Base-by-base conservation (phyloP, 2,329 filamentous ascomycete species). In the Arthrobotrys megalospora region DNA sequence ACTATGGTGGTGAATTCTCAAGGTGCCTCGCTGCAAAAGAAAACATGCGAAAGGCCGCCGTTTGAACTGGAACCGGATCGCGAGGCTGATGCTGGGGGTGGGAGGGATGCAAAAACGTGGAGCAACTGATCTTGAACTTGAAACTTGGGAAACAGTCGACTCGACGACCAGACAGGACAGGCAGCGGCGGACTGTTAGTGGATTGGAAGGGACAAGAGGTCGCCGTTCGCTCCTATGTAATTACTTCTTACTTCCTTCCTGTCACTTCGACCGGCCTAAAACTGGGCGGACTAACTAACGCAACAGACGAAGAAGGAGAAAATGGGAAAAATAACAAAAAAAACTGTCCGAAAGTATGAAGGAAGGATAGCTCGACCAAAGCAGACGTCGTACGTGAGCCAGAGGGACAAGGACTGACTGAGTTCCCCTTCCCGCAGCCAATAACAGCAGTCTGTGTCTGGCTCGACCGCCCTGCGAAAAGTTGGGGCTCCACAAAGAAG, bases 401-500 rank as follows among this genome's bases (percentile, higher is more conserved):
- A 53, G 24, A 52, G 32, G 24, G 16, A 32, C 48, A 50, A 55
- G 28, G 36, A 8, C 4, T n/a, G 48, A 24, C 47, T 34, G 41
- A 53, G 28, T 60, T 60, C 48, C 63, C 65, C 65, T 76, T 66
- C 52, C 45, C 52, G 47, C 62, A 73, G 55, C 76, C 76, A 70
- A 79, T 79, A 38, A 79, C 48, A 79, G 63, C 19, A 32, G 67
- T 48, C 50, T 55, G 47, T 41, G 24, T 7, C 34, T 53, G 34
- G 66, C 62, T 67, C 50, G 52, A 60, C 58, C 64, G 43, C 55
- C 53, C 24, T 41, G 45, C n/a, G 34, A 68, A 41, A 66, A 73
- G 69, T 72, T 72, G 76, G 69, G 76, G 76, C 69, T 75, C 69
- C 68, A 79, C 70, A 79, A 69, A 60, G 76, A 63, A 75, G 45